Evolutionary conservation across 371 early-diverging fungal genomes (phyloP), one percentile per base, ranked within the genome.

Genomic region (Lichtheimia ornata): DNA sequence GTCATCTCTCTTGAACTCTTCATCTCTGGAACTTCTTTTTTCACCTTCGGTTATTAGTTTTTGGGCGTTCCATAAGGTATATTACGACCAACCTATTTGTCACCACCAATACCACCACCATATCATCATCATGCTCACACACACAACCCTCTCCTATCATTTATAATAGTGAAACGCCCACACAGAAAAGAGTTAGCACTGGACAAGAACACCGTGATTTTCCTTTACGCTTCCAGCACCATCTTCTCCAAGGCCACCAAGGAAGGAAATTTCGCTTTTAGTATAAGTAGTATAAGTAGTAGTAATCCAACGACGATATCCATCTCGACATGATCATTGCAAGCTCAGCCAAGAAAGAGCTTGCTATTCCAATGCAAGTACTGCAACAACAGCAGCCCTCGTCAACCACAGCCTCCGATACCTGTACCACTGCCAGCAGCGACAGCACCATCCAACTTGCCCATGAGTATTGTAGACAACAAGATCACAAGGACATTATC

Each of bases 151-250:
- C n/a, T 17, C 2, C 2, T 11, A 35, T 35, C 2, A 17, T 44
- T 24, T 0, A 13, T 42, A 42, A 22, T 18, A 54, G 53, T 55
- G 57, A 66, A 74, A 72, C 74, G 72, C 72, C 71, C 70, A 68
- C 67, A 61, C 64, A 65, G 72, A 68, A 73, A 73, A 71, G 72
- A 61, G 72, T 66, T 71, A 77, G 73, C 73, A 80, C 81, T 80
- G 81, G 77, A 77, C 70, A 80, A 80, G 59, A 70, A 68, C 68
- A 71, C 66, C 59, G 73, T 80, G 55, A 73, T 80, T 61, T 65
- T 80, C 70, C 81, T 80, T 73, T 80, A 73, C 71, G 73, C 77
- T 67, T 80, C 81, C 65, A 80, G 74, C 73, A 75, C 77, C 72
- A 68, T 80, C 73, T 73, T 77, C 66, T 80, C 81, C 65, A 80